Evolutionary conservation across 495 filamentous ascomycete species (phyloP).

Genomic region (Penicillium desertorum): DNA sequence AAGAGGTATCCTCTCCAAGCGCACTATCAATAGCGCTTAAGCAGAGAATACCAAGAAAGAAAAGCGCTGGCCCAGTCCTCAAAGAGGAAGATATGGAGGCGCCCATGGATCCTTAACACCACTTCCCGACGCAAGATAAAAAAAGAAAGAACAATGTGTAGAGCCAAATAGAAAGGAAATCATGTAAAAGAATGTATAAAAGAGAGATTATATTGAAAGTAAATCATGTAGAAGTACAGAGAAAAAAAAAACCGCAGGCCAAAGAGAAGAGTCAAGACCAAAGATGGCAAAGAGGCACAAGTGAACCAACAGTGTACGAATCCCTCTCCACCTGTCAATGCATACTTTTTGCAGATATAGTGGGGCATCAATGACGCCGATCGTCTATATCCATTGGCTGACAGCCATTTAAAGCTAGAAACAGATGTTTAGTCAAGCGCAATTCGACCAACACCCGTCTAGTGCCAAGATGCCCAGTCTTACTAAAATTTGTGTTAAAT

Average conservation of each 20-base stretch:
- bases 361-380: not conserved
- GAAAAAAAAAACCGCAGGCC: no score
- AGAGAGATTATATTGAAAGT: not conserved
- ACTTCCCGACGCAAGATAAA: slow-evolving; percentile 4
- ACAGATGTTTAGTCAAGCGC: not conserved
- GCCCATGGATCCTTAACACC: slow-evolving; percentile 31
- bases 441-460: not conserved
- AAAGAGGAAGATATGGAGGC: slow-evolving; percentile 17
- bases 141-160: not conserved
- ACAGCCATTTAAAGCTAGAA: not conserved
- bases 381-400: not conserved
- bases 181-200: not conserved
- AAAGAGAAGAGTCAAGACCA: not conserved
- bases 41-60: slow-evolving; percentile 16
- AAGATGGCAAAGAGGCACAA: not conserved
- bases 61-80: slow-evolving; percentile 16
- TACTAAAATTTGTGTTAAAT: slow-evolving; percentile 1
- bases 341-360: slow-evolving; percentile 1
- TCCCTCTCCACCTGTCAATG: slow-evolving; percentile 7
- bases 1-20: slow-evolving; percentile 22
- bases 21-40: slow-evolving; percentile 15
- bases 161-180: not conserved
- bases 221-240: not conserved
- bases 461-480: slow-evolving; percentile 10
- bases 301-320: slow-evolving; percentile 1